These are phyloP conservation scores for Psilocybe sp. DNA, from an alignment of 768 basidiomycete genomes.

Conservation along the genomic window DNA sequence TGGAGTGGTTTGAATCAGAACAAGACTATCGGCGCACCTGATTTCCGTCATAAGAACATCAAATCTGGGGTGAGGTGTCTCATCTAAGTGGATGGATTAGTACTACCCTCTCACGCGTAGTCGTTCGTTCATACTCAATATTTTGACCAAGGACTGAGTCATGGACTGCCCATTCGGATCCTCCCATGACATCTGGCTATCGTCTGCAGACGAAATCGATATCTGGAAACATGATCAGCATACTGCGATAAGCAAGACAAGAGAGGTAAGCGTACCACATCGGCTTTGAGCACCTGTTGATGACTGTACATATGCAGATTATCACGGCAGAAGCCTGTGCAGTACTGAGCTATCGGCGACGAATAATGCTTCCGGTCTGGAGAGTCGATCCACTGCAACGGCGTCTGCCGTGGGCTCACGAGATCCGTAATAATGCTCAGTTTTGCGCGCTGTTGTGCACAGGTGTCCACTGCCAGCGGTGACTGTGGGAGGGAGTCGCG, in stretches of 20 bases:
- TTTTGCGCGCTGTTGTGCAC: not conserved
- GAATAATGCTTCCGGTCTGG: conserved; percentile 18
- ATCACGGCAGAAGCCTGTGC: conserved; percentile 27
- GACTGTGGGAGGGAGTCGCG: not conserved
- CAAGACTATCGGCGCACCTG: conserved; percentile 21
- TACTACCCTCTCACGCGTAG: conserved; percentile 7
- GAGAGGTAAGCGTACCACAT: conserved; percentile 25
- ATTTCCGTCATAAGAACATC: conserved; percentile 25
- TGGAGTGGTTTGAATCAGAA: not conserved
- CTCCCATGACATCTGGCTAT: conserved; percentile 37
- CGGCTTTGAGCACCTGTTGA: conserved; percentile 10
- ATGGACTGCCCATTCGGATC: conserved; percentile 32
- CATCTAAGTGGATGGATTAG: conserved; percentile 9
- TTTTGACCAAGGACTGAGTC: conserved; percentile 27
- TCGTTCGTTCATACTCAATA: conserved; percentile 7
- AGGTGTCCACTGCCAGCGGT: not conserved
- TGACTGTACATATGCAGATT: conserved; percentile 1
- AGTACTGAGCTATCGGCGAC: conserved; percentile 29
- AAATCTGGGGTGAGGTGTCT: conserved; percentile 27
- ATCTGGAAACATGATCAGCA: conserved; percentile 21
- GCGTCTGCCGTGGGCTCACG: not conserved
- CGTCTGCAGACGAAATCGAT: conserved; percentile 33
- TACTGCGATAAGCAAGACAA: not conserved
- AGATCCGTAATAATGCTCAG: conserved; percentile 14
- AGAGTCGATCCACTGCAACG: conserved; percentile 7